Base-by-base conservation (phyloP, 192 early-diverging fungal species). In the Phlyctochytrium planicorne region DNA sequence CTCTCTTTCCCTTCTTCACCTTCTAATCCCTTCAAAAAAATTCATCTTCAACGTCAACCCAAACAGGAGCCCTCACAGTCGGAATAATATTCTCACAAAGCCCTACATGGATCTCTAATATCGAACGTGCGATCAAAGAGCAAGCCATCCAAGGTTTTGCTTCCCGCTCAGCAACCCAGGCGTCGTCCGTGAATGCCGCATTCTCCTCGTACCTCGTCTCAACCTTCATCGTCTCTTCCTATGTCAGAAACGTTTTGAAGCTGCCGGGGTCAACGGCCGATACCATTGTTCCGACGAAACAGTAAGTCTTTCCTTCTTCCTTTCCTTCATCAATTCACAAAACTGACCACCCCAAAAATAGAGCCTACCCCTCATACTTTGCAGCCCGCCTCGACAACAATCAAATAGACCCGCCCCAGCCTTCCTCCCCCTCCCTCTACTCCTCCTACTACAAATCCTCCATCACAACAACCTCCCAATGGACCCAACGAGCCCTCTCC, bases 321-420 rank as follows among this genome's bases (percentile, higher is more conserved):
- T 14, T n/a, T n/a, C n/a, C n/a, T n/a, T n/a, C n/a, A n/a, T n/a
- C n/a, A n/a, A n/a, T n/a, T n/a, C n/a, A n/a, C n/a, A n/a, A n/a
- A n/a, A n/a, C n/a, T n/a, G n/a, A n/a, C n/a, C 6, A 14, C 27
- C 6, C 25, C 4, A 10, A 6, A 57, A 57, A 57, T 27, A 57
- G 55, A 25, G 16, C 55, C 55, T 71, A 65, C 55, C 50, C 69
- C 3, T 55, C 61, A 10, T 71, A 65, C 62, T 71, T 65, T 30
- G 62, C 60, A 4, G 61, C 20, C 55, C 55, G 27, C 14, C 55
- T 57, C 55, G 16, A 17, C 3, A 25, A 55, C 30, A 32, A 53
- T 35, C 30, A 23, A 52, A 34, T 23, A 3, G 62, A 63, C 34
- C 69, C 69, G 3, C 61, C 69, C 1, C 35, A 62, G 1, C 69